Percentiles rank a stretch among this genome's conserved stretches.
Conservation (phyloP, 2,329 filamentous ascomycete genomes). For the Aspergillus glaucus region DNA sequence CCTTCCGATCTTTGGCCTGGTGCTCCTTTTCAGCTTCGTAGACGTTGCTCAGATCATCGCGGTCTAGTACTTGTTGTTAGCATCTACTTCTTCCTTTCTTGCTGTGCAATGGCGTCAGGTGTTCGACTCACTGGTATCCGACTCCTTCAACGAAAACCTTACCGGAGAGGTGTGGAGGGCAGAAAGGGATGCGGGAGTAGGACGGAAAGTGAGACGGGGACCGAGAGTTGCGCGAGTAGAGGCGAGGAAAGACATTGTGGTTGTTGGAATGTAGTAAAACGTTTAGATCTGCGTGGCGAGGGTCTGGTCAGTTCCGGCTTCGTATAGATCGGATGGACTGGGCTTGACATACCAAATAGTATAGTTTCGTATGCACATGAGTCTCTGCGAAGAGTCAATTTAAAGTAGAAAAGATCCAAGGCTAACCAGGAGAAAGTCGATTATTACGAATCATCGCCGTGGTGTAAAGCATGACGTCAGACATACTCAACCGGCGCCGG, state of each 20-base stretch:
- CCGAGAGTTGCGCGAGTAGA: constrained; percentile 17
- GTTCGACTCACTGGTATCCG: constrained; percentile 25
- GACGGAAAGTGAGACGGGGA: constrained; percentile 17
- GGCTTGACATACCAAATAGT: background rate
- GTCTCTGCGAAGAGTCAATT: background rate
- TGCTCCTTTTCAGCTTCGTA: constrained; percentile 58
- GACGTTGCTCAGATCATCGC: constrained; percentile 38
- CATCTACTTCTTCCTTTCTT: background rate
- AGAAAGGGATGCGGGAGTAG: constrained; percentile 9
- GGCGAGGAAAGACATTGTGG: constrained; percentile 32
- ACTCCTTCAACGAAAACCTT: constrained; percentile 27
- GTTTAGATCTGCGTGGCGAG: no score
- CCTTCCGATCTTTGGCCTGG: constrained; percentile 42
- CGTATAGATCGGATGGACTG: no score
- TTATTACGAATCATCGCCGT: background rate
- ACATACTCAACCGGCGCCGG: background rate
- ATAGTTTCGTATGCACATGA: background rate
- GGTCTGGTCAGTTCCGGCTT: no score
- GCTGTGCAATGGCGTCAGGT: background rate
- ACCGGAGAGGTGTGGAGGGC: constrained; percentile 25
- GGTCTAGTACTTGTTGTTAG: constrained; percentile 21
- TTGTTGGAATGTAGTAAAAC: background rate
- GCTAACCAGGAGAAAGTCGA: background rate
- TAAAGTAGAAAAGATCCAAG: background rate
- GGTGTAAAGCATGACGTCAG: background rate